Base-by-base conservation (phyloP, 352 stramenopile genomes). In the Globisporangium radiosum region DNA sequence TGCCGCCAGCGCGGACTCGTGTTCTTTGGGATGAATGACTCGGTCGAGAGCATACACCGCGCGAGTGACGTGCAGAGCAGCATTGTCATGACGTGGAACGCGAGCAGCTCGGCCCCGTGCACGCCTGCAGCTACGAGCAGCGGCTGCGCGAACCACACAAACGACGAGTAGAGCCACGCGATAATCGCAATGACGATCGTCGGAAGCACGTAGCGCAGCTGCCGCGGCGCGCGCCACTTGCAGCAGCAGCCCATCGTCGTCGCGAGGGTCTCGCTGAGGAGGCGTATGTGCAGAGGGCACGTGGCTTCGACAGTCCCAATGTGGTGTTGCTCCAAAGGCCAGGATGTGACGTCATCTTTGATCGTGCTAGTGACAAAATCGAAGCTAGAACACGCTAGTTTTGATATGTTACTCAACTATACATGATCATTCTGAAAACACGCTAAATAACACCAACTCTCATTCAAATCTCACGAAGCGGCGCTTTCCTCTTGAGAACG, bases 101-200 rank as follows among this genome's bases (percentile, higher is more conserved):
- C 42, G 40, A 65, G 58, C 33, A 92, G 47, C 67, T 89, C 71
- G 48, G 37, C 52, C 25, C 50, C 37, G 14, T 64, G 65, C 6
- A 71, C 75, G 39, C 70, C 64, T 1, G 54, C 58, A 25, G 51
- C 42, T 36, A 74, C 47, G 49, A 92, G 61, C 43, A 70, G 68
- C n/a, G 65, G 57, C 54, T 92, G 83, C 43, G 79, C 71, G 48
- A 78, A 87, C 11, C 62, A 33, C 10, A 73, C 56, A 60, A 91
- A 93, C 6, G 78, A 81, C 10, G 51, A 60, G 56, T 93, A 91
- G 53, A 93, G 66, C 57, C 77, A 89, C 45, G 42, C 52, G 59
- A 91, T 90, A 53, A 91, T 61, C 7, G 60, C 53, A 1, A 75
- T 15, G 19, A 93, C 65, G 36, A 89, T 38, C 19, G 53, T 64